These are phyloP conservation scores for Ettlia oleoabundans DNA, from an alignment of 139 green algal species.

Conservation along the genomic window DNA sequence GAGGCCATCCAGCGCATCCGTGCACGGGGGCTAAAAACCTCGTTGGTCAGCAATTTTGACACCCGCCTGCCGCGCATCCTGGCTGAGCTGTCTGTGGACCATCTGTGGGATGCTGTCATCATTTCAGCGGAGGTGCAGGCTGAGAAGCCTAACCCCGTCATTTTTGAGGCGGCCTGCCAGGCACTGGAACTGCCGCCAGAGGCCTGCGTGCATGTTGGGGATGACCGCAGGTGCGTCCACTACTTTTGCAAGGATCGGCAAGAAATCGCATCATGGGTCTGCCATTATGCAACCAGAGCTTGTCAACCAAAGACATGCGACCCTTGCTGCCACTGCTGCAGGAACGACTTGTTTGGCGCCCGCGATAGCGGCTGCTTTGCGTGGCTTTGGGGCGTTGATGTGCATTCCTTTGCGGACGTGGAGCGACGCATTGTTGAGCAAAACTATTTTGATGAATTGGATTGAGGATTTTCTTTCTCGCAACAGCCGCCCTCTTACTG, in stretches of 20 bases:
- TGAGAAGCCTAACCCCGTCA: conserved; percentile 91
- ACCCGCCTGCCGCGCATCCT: conserved; percentile 86
- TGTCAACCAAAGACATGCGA: background rate
- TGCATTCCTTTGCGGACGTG: conserved; percentile 81
- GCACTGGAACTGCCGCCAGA: conserved; percentile 54
- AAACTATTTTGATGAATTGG: conserved; percentile 23
- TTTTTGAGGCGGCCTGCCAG: conserved; percentile 76
- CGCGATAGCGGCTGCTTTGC: conserved; percentile 81
- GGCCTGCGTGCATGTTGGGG: conserved; percentile 78
- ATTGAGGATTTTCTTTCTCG: background rate
- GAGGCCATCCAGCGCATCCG: conserved; percentile 64
- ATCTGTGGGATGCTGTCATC: conserved; percentile 84
- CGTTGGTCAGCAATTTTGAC: conserved; percentile 93
- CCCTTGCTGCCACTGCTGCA: conserved; percentile 14
- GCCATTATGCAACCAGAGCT: background rate
- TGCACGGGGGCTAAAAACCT: conserved; percentile 58
- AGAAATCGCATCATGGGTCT: background rate
- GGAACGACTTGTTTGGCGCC: conserved; percentile 91
- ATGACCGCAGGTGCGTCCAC: conserved; percentile 62
- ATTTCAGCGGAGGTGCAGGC: conserved; percentile 70
- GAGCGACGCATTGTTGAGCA: conserved; percentile 37
- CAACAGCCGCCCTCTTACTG: too few relatives aligned
- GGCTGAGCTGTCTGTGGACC: conserved; percentile 54
- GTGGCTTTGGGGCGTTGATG: conserved; percentile 88
- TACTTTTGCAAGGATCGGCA: background rate